A percentile compares a stretch with the other conserved stretches of the same genome.
Conservation (phyloP, 2,329 filamentous ascomycete species). For the Magnaporthiopsis incrustans region DNA sequence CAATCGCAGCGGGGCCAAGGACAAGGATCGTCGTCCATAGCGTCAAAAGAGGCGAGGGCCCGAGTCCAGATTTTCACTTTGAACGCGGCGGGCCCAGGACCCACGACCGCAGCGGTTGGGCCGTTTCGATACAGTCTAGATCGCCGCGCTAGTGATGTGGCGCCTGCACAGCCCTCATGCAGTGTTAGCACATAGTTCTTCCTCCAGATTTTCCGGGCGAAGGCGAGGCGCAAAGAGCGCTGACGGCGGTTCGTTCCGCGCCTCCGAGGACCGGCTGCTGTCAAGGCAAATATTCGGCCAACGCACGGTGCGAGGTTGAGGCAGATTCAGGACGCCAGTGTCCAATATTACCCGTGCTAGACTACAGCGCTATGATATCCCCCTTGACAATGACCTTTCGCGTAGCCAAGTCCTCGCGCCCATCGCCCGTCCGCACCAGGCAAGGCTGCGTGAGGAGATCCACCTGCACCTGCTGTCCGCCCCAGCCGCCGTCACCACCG, state of each 20-base stretch:
- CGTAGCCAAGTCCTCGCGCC: conserved; percentile 5
- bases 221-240: too few species aligned
- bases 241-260: too few species aligned
- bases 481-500: not conserved
- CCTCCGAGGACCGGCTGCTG: too few species aligned
- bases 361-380: not conserved
- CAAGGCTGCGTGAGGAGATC: conserved; percentile 9
- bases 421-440: conserved; percentile 7
- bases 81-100: not conserved
- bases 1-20: not conserved
- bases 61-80: not conserved
- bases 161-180: not conserved
- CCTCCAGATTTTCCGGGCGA: not conserved
- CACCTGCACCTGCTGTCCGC: not conserved
- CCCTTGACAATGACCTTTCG: conserved; percentile 7
- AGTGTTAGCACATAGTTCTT: too few species aligned
- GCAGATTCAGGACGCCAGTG: too few species aligned
- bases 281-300: too few species aligned
- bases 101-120: too few species aligned
- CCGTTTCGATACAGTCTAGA: too few species aligned
- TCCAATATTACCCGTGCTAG: not conserved
- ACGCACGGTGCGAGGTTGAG: too few species aligned
- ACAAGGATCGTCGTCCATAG: not conserved
- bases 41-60: too few species aligned
- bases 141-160: not conserved